Percentiles rank a stretch among this genome's conserved stretches.
Conservation (phyloP, 2,329 filamentous ascomycete genomes). For the Beauveria sp. region DNA sequence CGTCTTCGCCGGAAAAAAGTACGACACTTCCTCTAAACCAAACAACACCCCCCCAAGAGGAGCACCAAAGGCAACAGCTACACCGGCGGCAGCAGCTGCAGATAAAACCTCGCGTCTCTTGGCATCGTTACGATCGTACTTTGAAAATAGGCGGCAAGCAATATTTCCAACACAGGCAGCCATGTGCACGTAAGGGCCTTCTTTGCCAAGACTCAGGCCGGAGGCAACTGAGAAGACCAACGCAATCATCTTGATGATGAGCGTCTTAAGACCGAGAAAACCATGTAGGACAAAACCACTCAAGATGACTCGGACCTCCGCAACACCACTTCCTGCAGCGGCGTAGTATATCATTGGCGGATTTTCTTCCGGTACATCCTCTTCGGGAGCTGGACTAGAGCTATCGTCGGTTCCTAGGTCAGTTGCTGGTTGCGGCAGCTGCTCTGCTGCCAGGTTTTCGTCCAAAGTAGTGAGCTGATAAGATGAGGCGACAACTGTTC, state of each 20-base stretch:
- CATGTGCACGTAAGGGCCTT: slow-evolving; percentile 95
- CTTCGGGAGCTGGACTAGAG: slow-evolving; percentile 33
- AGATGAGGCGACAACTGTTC: slow-evolving; percentile 85
- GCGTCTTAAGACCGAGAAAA: slow-evolving; percentile 81
- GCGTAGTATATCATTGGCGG: slow-evolving; percentile 91
- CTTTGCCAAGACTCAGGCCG: slow-evolving; percentile 88
- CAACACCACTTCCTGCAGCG: slow-evolving; percentile 90
- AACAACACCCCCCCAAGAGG: slow-evolving; percentile 84
- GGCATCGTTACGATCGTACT: slow-evolving; percentile 90
- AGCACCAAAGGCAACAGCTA: slow-evolving; percentile 90
- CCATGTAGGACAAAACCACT: slow-evolving; percentile 96
- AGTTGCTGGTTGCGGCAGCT: slow-evolving; percentile 28
- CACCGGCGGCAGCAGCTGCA: slow-evolving; percentile 82
- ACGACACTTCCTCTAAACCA: slow-evolving; percentile 88
- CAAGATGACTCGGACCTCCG: slow-evolving; percentile 95
- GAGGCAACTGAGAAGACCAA: slow-evolving; percentile 86
- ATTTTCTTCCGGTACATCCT: slow-evolving; percentile 27
- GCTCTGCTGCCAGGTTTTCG: slow-evolving; percentile 76
- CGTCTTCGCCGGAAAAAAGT: slow-evolving; percentile 96
- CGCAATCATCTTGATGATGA: slow-evolving; percentile 76
- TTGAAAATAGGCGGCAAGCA: slow-evolving; percentile 82
- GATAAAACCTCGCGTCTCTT: slow-evolving; percentile 93
- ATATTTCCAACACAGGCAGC: slow-evolving; percentile 94
- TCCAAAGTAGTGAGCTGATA: slow-evolving; percentile 83
- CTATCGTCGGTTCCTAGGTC: slow-evolving; percentile 37